These are phyloP conservation scores for Boletus patriciae DNA, from an alignment of 768 basidiomycete genomes.

Conservation along the genomic window DNA sequence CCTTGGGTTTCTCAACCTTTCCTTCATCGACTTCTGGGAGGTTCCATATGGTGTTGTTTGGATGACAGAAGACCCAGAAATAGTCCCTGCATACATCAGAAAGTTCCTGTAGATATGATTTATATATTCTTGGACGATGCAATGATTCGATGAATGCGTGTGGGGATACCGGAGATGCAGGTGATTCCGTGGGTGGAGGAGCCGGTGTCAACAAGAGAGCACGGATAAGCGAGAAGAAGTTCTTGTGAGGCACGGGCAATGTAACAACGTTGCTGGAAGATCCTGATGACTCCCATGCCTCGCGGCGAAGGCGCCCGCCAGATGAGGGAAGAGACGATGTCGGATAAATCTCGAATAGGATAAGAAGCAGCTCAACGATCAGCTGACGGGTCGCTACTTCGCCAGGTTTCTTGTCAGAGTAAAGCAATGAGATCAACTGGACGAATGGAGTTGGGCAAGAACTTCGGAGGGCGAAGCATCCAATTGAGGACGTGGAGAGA, in stretches of 20 bases:
- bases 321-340: conserved; percentile 60
- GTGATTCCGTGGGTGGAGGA: conserved; percentile 63
- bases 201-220: conserved; percentile 72
- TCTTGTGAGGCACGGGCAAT: conserved; percentile 72
- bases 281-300: conserved; percentile 57
- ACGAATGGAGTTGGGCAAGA: conserved; percentile 86
- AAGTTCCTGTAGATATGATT: conserved; percentile 78
- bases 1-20: conserved; percentile 84
- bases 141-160: conserved; percentile 80
- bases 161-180: conserved; percentile 59
- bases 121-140: conserved; percentile 72
- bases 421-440: conserved; percentile 80
- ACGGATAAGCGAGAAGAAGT: conserved; percentile 71
- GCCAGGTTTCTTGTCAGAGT: conserved; percentile 98
- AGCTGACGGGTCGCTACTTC: conserved; percentile 88
- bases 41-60: conserved; percentile 89
- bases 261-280: conserved; percentile 53
- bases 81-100: conserved; percentile 91
- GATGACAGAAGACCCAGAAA: conserved; percentile 97
- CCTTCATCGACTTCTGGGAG: conserved; percentile 80
- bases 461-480: conserved; percentile 87
- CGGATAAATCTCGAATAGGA: conserved; percentile 89
- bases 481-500: conserved; percentile 83
- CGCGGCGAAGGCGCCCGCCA: conserved; percentile 40
- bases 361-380: conserved; percentile 83